Evolutionary conservation across 768 basidiomycete genomes (phyloP).

Genomic region (Lactifluus hygrophoroides): DNA sequence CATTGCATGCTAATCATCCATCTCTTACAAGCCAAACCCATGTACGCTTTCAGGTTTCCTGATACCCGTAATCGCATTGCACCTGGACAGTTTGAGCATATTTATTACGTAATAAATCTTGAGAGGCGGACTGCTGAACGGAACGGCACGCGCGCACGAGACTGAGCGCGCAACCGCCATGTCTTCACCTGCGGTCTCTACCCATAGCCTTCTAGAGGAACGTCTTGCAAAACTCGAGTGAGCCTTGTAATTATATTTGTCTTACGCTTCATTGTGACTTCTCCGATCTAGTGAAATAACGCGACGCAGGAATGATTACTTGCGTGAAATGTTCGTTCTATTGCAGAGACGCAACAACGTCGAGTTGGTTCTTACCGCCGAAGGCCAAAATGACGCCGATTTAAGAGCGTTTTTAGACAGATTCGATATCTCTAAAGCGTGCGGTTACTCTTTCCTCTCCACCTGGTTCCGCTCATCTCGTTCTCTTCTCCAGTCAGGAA

Average conservation of each 20-base stretch:
- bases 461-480: not conserved
- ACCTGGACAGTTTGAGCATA: not conserved
- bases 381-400: slow-evolving; percentile 32
- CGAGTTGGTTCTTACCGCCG: slow-evolving; percentile 34
- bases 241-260: not conserved
- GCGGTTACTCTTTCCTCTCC: slow-evolving; percentile 20
- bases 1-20: slow-evolving; percentile 18
- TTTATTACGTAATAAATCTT: slow-evolving; percentile 2
- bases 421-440: slow-evolving; percentile 49
- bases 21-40: slow-evolving; percentile 7
- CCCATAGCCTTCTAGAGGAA: not conserved
- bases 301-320: slow-evolving; percentile 57
- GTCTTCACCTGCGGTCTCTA: not conserved
- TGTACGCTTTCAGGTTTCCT: slow-evolving; percentile 13
- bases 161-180: not conserved
- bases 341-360: slow-evolving; percentile 44
- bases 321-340: slow-evolving; percentile 64
- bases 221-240: slow-evolving; percentile 20
- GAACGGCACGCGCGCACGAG: too few relatives aligned
- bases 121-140: not conserved
- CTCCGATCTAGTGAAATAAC: slow-evolving; percentile 43
- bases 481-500: slow-evolving; percentile 27
- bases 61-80: slow-evolving; percentile 16
- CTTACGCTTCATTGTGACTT: not conserved
- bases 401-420: slow-evolving; percentile 45